Conservation (phyloP, 305 asterid species). For the Fraxinus albicans region DNA sequence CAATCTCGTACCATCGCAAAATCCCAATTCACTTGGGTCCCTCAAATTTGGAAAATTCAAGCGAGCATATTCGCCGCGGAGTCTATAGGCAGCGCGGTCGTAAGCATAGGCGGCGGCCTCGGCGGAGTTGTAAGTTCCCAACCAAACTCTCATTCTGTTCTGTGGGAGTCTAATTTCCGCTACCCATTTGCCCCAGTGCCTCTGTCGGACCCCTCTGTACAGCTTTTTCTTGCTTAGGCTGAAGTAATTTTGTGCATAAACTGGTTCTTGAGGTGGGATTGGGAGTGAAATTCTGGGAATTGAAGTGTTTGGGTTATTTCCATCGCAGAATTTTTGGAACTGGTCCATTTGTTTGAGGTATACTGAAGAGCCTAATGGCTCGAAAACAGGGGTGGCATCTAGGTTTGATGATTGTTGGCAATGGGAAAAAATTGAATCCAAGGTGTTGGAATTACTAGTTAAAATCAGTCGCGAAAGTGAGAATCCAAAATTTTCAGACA, state of each 20-base stretch:
- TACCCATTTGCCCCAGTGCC: constrained; percentile 98
- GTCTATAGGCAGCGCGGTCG: constrained; percentile 79
- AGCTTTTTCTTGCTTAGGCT: constrained; percentile 60
- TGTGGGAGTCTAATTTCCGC: constrained; percentile 89
- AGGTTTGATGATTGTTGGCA: constrained; percentile 32
- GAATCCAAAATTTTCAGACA: constrained; percentile 34
- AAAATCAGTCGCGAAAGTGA: constrained; percentile 63
- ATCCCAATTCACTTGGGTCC: constrained; percentile 55
- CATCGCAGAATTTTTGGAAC: constrained; percentile 43
- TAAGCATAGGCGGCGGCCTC: constrained; percentile 90
- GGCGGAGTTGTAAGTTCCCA: constrained; percentile 83
- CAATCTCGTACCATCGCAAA: constrained; percentile 44
- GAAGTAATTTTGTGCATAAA: constrained; percentile 22
- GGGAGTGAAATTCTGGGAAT: constrained; percentile 12
- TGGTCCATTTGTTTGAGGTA: constrained; percentile 59
- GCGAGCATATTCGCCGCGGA: constrained; percentile 85
- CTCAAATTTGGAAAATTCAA: constrained; percentile 69
- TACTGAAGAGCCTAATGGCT: constrained; percentile 67
- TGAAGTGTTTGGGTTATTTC: constrained; percentile 24
- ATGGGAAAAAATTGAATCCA: constrained; percentile 73
- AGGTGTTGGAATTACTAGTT: constrained; percentile 55
- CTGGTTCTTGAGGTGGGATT: constrained; percentile 21
- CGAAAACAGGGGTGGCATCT: constrained; percentile 24
- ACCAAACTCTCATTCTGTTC: constrained; percentile 84
- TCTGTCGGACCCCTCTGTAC: constrained; percentile 83